Evolutionary conservation across 2,329 filamentous ascomycete species (phyloP).

Genomic region (Alternaria conjuncta): DNA sequence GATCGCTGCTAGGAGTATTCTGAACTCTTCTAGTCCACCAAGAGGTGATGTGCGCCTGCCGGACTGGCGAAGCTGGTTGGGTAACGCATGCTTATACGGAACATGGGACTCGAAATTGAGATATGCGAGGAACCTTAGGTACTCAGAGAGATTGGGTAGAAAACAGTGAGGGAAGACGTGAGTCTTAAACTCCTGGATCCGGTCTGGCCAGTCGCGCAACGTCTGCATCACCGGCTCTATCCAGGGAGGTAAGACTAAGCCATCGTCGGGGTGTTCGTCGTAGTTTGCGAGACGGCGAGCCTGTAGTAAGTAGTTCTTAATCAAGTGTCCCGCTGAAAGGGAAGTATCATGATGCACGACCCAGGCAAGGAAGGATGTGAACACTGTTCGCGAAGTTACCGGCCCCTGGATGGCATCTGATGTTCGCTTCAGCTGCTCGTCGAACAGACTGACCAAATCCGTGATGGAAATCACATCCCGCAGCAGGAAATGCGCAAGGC

Average conservation of each 20-base stretch:
- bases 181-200: constrained; percentile 50
- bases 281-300: constrained; percentile 28
- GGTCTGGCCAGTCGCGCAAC: constrained; percentile 43
- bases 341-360: constrained; percentile 50
- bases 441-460: constrained; percentile 51
- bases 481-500: constrained; percentile 68
- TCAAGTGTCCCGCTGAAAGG: constrained; percentile 47
- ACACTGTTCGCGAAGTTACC: constrained; percentile 26
- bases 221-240: constrained; percentile 44
- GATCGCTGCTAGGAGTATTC: constrained; percentile 48
- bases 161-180: constrained; percentile 58
- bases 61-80: constrained; percentile 15
- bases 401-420: neutral
- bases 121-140: constrained; percentile 49
- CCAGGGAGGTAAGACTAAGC: constrained; percentile 43
- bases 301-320: constrained; percentile 44
- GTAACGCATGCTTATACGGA: constrained; percentile 22
- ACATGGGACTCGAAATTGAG: constrained; percentile 46
- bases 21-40: constrained; percentile 36
- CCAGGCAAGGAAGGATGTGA: constrained; percentile 43
- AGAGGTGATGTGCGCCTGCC: constrained; percentile 14
- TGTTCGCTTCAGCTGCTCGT: constrained; percentile 11
- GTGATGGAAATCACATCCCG: constrained; percentile 62
- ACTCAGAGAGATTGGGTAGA: constrained; percentile 48
- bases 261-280: neutral